Evolutionary conservation across 768 basidiomycete species (phyloP).

Genomic region (Leccinellum luteum): DNA sequence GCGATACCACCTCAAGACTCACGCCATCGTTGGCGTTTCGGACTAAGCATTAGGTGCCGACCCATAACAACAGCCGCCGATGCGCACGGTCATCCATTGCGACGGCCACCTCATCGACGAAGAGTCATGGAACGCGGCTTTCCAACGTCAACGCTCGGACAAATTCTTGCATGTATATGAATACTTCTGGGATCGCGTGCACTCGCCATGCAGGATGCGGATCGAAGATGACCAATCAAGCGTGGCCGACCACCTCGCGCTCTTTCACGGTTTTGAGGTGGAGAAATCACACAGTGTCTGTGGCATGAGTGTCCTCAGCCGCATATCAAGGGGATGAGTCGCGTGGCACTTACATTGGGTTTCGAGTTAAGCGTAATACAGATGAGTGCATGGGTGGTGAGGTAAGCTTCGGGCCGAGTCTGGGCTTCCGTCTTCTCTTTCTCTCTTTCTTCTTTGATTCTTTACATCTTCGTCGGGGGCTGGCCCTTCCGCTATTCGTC

Average conservation of each 20-base stretch:
- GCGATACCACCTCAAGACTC: constrained; percentile 11
- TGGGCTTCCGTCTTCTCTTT: no score
- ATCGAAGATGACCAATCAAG: constrained; percentile 33
- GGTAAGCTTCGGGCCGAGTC: no score
- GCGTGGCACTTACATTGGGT: constrained; percentile 31
- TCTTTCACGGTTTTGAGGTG: constrained; percentile 31
- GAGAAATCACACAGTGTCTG: constrained; percentile 29
- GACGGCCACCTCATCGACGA: constrained; percentile 28
- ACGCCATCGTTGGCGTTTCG: constrained; percentile 16
- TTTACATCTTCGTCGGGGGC: no score
- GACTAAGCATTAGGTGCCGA: constrained; percentile 5
- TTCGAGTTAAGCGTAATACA: constrained; percentile 28
- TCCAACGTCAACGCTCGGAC: constrained; percentile 23
- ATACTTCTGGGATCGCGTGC: constrained; percentile 25
- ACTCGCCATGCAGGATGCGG: constrained; percentile 31
- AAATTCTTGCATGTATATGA: constrained; percentile 28
- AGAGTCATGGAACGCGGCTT: constrained; percentile 22
- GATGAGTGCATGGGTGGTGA: constrained; percentile 25
- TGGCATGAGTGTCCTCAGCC: constrained; percentile 27
- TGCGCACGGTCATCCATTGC: constrained; percentile 23
- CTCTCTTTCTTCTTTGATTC: no score
- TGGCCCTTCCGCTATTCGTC: no score
- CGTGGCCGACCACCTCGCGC: constrained; percentile 32
- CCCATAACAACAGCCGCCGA: neutral
- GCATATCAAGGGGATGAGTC: constrained; percentile 34